These are phyloP conservation scores for Calonectria henricotiae DNA, from an alignment of 2,329 filamentous ascomycete species.

Conservation along the genomic window DNA sequence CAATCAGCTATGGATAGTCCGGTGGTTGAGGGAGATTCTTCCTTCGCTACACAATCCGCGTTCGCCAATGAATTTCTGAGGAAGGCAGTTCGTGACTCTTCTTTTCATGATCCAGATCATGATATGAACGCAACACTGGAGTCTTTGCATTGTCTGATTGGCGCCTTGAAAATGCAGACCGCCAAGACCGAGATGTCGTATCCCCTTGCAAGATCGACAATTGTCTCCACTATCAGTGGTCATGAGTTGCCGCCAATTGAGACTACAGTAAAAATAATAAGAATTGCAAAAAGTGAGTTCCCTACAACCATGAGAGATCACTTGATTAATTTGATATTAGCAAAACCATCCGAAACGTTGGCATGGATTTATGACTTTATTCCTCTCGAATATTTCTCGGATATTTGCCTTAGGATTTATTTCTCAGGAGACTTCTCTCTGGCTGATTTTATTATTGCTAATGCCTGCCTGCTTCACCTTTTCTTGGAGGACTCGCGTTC, in stretches of 20 bases:
- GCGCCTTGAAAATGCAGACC: no score
- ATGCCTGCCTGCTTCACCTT: constrained; percentile 53
- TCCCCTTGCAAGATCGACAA: not conserved
- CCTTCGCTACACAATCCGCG: no score
- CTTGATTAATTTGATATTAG: not conserved
- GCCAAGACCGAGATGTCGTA: not conserved
- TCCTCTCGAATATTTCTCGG: constrained; percentile 52
- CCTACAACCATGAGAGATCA: not conserved
- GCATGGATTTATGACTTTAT: constrained; percentile 53
- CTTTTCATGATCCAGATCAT: no score
- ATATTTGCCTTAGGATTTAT: constrained; percentile 55
- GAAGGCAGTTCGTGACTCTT: no score
- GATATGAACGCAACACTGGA: no score
- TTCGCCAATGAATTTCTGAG: no score
- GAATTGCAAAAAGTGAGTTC: not conserved
- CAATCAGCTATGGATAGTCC: no score
- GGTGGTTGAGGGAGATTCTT: no score
- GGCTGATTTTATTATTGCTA: constrained; percentile 55
- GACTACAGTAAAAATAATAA: not conserved
- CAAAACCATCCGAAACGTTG: constrained; percentile 11
- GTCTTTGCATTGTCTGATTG: no score
- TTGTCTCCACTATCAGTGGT: not conserved
- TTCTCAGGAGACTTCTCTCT: constrained; percentile 54
- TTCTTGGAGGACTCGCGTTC: constrained; percentile 47
- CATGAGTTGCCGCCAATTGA: not conserved